Percentiles rank a stretch among this genome's conserved stretches.
phyloP scores from a whole-genome alignment of 1,284 basidiomycete species.

The Vanrija humicola region DNA sequence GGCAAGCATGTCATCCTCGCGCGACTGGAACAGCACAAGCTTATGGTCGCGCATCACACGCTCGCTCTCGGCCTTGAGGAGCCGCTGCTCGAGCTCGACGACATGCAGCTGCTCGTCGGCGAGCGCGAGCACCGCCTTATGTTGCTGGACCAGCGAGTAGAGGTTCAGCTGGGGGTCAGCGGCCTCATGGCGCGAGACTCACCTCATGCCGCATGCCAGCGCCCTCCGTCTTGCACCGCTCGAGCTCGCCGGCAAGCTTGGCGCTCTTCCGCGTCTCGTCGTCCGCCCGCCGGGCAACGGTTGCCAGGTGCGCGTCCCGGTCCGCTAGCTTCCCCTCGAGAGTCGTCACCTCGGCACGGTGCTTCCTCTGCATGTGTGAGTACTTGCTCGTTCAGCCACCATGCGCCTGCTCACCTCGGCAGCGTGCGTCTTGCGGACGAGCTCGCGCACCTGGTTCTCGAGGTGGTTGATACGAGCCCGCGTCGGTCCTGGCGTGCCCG shows the following conservation, averaged over 20 bases:
- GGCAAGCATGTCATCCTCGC: constrained; percentile 28
- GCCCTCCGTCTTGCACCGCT: constrained; percentile 22
- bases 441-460: constrained; percentile 31
- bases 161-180: constrained; percentile 29
- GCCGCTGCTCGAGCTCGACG: constrained; percentile 35
- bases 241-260: constrained; percentile 17
- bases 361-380: constrained; percentile 16
- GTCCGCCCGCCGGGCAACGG: not conserved
- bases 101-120: constrained; percentile 37
- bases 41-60: constrained; percentile 41
- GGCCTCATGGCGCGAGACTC: not conserved
- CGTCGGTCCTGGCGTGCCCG: constrained; percentile 34
- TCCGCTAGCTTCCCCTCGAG: not conserved
- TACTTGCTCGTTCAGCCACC: not conserved
- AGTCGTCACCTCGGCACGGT: constrained; percentile 14
- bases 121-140: constrained; percentile 35
- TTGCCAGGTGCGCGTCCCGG: not conserved
- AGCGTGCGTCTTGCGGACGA: constrained; percentile 34
- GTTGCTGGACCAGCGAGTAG: constrained; percentile 29
- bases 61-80: constrained; percentile 27
- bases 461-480: constrained; percentile 33
- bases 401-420: constrained; percentile 22
- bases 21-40: constrained; percentile 32
- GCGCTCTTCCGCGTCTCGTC: not conserved
- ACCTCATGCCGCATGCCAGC: constrained; percentile 41